Base-by-base conservation (phyloP, 139 green algal species). In the Coelastrella sp. region DNA sequence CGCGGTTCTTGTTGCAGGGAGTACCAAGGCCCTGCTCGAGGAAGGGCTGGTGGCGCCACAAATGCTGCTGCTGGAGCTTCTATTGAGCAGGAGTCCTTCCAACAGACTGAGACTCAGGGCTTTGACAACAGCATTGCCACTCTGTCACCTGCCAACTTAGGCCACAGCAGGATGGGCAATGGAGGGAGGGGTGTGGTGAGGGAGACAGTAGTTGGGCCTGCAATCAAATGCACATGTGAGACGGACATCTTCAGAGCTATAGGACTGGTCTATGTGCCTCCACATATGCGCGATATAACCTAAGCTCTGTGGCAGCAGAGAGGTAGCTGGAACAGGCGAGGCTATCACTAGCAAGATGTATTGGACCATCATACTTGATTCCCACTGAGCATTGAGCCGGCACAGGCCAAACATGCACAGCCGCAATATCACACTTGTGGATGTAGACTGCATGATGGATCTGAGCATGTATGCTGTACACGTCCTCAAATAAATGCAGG, bases 191-290 rank as follows among this genome's bases (percentile, higher is more conserved):
- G 24, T 10, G 57, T 24, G 6, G n/a, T 87, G 10, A 63, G 58
- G 35, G 65, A 78, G 72, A 76, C 58, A 0, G 59, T 91, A 12
- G 60, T 85, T 49, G 88, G 63, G 15, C 73, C 82, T 22, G 19
- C 75, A 20, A 57, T 92, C 9, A 25, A 70, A 20, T 92, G 91
- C 72, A 72, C 24, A 19, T 91, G 86, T 63, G 93, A 95, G 89
- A 93, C 89, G 0, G 87, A 95, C 35, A 93, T 95, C 56, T 95
- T 95, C 84, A 59, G 66, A 25, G 89, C 89, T 0, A 7, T 95
- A 59, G 93, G 93, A 0, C 74, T 95, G 90, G 60, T 35, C 14
- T 94, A 95, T 81, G 91, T 95, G 17, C 93, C 93, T 7, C 91
- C 92, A 6, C 89, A 92, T 27, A 91, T 95, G 93, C 79, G 93